These are phyloP conservation scores for Trichomonas vaginalis DNA, from an alignment of 208 protist genomes.

Conservation along the genomic window DNA sequence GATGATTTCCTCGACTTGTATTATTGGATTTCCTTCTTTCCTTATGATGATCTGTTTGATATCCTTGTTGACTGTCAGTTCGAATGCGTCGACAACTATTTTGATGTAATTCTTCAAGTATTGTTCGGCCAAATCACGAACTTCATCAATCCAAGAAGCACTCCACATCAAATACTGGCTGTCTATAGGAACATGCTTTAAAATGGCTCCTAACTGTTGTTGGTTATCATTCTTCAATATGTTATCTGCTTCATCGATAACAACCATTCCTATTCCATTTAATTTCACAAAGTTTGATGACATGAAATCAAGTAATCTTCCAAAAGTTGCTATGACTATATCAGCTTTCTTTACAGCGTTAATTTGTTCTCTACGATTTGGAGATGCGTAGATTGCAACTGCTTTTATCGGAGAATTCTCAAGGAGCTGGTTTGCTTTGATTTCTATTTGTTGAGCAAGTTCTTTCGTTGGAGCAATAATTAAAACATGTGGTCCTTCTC, in stretches of 20 bases:
- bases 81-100: not conserved
- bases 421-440: not conserved
- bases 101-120: not conserved
- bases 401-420: not conserved
- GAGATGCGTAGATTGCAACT: not conserved
- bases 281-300: not conserved
- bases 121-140: conserved; percentile 28
- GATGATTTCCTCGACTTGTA: conserved; percentile 62
- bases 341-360: not conserved
- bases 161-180: conserved; percentile 93
- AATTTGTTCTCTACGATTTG: conserved; percentile 21
- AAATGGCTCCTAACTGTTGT: conserved; percentile 39
- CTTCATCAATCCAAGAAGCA: conserved; percentile 91
- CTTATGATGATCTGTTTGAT: conserved; percentile 52
- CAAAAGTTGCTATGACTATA: conserved; percentile 66
- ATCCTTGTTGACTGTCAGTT: not conserved
- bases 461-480: not conserved
- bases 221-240: conserved; percentile 52
- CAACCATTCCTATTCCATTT: conserved; percentile 27
- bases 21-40: conserved; percentile 56
- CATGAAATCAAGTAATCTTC: conserved; percentile 63
- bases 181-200: conserved; percentile 30
- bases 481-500: not conserved
- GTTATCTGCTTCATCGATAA: conserved; percentile 69
- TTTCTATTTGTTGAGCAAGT: not conserved